These are phyloP conservation scores for Penicillium macrosclerotiorum DNA, from an alignment of 495 filamentous ascomycete genomes.

Conservation along the genomic window DNA sequence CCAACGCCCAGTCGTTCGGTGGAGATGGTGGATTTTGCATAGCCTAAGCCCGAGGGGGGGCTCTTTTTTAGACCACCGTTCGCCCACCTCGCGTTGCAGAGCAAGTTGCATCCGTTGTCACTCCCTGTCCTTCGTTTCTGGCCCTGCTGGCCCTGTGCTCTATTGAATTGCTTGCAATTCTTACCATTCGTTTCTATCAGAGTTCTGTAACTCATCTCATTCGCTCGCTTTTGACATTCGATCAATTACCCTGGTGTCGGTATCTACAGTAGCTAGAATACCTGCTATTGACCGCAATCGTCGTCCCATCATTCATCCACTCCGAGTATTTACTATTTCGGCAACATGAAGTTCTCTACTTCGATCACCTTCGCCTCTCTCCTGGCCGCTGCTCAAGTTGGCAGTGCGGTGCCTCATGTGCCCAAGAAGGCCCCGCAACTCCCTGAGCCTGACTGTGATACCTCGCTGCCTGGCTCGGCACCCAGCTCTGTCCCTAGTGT, in stretches of 20 bases:
- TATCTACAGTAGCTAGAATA: no score
- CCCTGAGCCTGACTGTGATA: no score
- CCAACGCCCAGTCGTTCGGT: no score
- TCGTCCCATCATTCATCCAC: background rate
- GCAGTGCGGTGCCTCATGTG: constrained; percentile 1
- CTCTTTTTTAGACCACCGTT: background rate
- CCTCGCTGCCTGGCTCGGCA: background rate
- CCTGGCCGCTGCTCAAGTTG: constrained; percentile 6
- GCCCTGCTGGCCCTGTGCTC: background rate
- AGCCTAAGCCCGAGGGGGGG: no score
- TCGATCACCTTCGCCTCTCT: constrained; percentile 2
- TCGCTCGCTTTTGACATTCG: background rate
- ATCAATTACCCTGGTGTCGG: no score
- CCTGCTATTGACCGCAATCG: no score
- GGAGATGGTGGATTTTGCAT: no score
- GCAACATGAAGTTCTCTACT: constrained; percentile 4
- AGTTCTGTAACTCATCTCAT: background rate
- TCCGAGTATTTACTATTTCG: background rate
- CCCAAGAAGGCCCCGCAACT: no score
- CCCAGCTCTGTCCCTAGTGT: background rate
- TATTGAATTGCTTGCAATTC: constrained; percentile 1
- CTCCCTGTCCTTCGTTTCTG: constrained; percentile 1
- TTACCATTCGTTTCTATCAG: constrained; percentile 1
- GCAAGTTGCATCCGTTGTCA: background rate
- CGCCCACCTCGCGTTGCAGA: background rate